A percentile compares a stretch with the other conserved stretches of the same genome.
Conservation (phyloP, 768 basidiomycete species). For the Lepiota brunneoincarnata region DNA sequence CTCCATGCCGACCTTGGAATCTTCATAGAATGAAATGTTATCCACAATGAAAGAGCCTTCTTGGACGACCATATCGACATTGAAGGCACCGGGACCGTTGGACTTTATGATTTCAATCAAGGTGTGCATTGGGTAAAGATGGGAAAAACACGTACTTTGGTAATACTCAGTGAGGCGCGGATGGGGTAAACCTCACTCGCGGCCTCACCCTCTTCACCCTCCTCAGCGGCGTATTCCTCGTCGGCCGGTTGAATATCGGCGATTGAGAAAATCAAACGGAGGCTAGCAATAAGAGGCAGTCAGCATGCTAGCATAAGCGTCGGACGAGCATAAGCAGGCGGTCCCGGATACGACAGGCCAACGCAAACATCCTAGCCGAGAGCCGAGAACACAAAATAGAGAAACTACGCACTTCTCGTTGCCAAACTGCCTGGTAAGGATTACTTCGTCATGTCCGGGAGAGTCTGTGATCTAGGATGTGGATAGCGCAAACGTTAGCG, state of each 20-base stretch:
- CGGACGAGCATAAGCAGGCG: neutral
- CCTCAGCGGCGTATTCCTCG: slow-evolving; percentile 25
- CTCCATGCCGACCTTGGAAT: slow-evolving; percentile 68
- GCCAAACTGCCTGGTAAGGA: slow-evolving; percentile 80
- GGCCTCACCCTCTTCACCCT: slow-evolving; percentile 24
- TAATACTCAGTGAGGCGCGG: slow-evolving; percentile 78
- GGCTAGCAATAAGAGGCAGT: slow-evolving; percentile 37
- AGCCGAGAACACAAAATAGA: neutral
- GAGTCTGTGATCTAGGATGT: slow-evolving; percentile 62
- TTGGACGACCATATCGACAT: slow-evolving; percentile 75
- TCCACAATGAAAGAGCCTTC: slow-evolving; percentile 84
- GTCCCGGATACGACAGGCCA: neutral
- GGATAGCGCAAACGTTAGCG: neutral
- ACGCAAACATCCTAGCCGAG: neutral
- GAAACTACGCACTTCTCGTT: slow-evolving; percentile 72
- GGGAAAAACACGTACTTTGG: slow-evolving; percentile 54
- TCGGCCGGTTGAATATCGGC: slow-evolving; percentile 69
- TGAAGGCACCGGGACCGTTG: slow-evolving; percentile 61
- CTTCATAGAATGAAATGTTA: slow-evolving; percentile 84
- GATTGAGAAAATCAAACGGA: slow-evolving; percentile 91
- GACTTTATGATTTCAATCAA: slow-evolving; percentile 30
- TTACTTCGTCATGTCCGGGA: slow-evolving; percentile 77
- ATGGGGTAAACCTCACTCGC: slow-evolving; percentile 52
- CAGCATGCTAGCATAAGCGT: slow-evolving; percentile 4
- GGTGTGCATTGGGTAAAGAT: neutral